Conservation (phyloP, 768 basidiomycete species). For the Termitomyces sp. region DNA sequence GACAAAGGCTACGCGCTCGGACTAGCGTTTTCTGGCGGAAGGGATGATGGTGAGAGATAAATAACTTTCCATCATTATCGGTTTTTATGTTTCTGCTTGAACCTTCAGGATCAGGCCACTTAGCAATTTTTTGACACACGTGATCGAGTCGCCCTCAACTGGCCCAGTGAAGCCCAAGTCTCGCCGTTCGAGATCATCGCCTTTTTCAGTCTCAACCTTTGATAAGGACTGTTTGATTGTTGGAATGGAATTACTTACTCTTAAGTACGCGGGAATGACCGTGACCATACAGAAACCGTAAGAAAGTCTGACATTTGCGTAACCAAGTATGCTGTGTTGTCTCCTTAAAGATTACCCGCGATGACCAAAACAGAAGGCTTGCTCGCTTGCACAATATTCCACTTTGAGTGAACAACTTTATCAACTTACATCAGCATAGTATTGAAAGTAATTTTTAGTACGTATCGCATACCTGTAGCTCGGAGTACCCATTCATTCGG, state of each 20-base stretch:
- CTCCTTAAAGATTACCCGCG: neutral
- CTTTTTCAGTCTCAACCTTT: neutral
- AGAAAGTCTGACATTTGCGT: neutral
- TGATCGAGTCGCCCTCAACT: slow-evolving; percentile 8
- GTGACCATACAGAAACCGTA: neutral
- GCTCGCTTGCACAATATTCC: neutral
- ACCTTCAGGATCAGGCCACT: slow-evolving; percentile 35
- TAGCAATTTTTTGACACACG: slow-evolving; percentile 23
- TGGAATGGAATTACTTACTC: neutral
- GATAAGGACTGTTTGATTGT: neutral
- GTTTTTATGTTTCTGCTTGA: slow-evolving; percentile 19
- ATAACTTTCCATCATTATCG: slow-evolving; percentile 10
- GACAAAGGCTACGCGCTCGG: neutral
- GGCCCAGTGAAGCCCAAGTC: neutral
- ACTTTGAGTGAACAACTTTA: too few relatives aligned
- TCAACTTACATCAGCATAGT: neutral
- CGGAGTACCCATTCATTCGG: too few relatives aligned
- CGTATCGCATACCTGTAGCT: too few relatives aligned
- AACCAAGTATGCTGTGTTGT: neutral
- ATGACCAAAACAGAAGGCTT: neutral
- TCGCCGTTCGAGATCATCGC: neutral
- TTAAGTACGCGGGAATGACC: neutral
- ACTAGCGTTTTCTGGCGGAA: neutral
- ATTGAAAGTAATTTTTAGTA: neutral
- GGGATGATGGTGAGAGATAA: neutral